Base-by-base conservation (phyloP, 2,329 filamentous ascomycete species). In the Cladophialophora carrionii region DNA sequence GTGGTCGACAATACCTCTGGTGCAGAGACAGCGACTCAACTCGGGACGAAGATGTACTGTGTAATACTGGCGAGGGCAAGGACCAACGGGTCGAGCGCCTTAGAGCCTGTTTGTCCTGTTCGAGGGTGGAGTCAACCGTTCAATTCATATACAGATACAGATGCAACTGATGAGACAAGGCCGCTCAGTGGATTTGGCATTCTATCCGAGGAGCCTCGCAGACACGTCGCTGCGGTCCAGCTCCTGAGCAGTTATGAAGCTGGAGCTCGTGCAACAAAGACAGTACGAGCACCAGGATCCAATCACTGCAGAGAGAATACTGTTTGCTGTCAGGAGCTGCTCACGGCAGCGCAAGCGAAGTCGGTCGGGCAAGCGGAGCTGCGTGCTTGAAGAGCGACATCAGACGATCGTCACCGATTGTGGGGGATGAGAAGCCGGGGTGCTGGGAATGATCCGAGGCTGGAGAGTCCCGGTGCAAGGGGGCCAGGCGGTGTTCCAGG, bases 361-460 rank as follows among this genome's bases (percentile, higher is more conserved):
- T 32, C 29, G 46, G 48, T 52, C 57, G 57, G 57, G 37, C 57
- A 49, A 60, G 46, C 57, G 57, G 57, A 60, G 46, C 32, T 22
- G 57, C 24, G 12, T n/a, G 22, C 17, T 54, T 54, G 20, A 14
- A n/a, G 20, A 9, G 24, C 46, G 46, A 49, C 48, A 51, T 51
- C 48, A 51, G 31, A 26, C 52, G 24, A 54, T 5, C 24, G 29
- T 34, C 29, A 17, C 24, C 24, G 2, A 34, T 22, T 31, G 52
- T 54, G 52, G 52, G 52, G 12, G 52, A 34, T 31, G 52, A 32
- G 52, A 32, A 54, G 29, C 24, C 31, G 22, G 22, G 37, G 52
- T n/a, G 51, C 1, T 22, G 52, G 52, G 14, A 8, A 29, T 10
- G 52, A 20, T 14, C 20, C 6, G 48, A 49, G 1, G 46, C 46